Evolutionary conservation across 176 grass and related monocot species (phyloP).

Genomic region (Triticum urartu): DNA sequence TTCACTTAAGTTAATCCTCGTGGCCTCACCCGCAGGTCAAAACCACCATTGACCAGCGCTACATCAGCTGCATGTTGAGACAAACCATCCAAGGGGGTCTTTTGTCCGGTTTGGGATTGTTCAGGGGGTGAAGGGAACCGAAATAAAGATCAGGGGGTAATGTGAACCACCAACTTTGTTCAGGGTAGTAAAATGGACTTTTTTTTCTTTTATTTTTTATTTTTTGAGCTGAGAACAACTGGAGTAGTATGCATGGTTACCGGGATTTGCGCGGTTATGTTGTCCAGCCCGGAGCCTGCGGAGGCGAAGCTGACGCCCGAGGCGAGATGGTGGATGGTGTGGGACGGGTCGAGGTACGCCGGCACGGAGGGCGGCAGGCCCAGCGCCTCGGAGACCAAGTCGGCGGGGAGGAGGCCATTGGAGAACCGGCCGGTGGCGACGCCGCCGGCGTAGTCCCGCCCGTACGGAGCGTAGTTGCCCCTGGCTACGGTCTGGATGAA

Average conservation of each 20-base stretch:
- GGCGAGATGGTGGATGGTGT: slow-evolving; percentile 38
- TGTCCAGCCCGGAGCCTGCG: slow-evolving; percentile 52
- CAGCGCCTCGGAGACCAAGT: slow-evolving; percentile 71
- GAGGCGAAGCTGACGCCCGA: slow-evolving; percentile 70
- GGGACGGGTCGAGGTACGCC: slow-evolving; percentile 53
- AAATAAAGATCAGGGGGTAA: no score
- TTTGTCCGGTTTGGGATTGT: no score
- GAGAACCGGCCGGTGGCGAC: slow-evolving; percentile 67
- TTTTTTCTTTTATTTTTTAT: no score
- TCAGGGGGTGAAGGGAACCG: no score
- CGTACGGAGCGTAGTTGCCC: slow-evolving; percentile 68
- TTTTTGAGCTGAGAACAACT: no score
- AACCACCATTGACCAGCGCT: no score
- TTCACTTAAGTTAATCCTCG: no score
- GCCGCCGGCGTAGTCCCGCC: slow-evolving; percentile 53
- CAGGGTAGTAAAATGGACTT: no score
- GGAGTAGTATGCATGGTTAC: slow-evolving; percentile 10
- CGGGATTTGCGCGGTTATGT: slow-evolving; percentile 37
- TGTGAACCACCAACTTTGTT: no score
- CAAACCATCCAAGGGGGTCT: no score
- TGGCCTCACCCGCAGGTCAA: no score
- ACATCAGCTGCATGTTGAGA: no score
- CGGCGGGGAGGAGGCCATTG: slow-evolving; percentile 58
- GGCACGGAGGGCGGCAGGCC: slow-evolving; percentile 48
- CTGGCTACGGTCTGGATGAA: slow-evolving; percentile 40